Base-by-base conservation (phyloP, 2,329 filamentous ascomycete genomes). In the Calonectria pseudoturangicola region DNA sequence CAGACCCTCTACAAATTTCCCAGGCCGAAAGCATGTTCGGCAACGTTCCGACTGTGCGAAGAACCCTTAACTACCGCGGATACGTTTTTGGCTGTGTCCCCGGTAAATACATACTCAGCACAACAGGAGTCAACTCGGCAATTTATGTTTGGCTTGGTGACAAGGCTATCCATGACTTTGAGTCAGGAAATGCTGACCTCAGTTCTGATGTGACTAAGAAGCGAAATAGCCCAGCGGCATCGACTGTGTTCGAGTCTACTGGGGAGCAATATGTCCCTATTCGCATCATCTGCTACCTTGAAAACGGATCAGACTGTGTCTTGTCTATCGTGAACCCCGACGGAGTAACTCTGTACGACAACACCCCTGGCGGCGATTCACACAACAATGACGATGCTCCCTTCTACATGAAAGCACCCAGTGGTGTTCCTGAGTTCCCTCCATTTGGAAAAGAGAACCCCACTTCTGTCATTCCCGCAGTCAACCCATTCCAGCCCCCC, bases 141-240 rank as follows among this genome's bases (percentile, higher is more conserved):
- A 51, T 66, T 28, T 66, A 39, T 28, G 33, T 66, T 7, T 66
- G 63, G 63, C n/a, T 66, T 30, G 63, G 63, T 27, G 63, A 66
- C 63, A 51, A 66, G 30, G 63, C 63, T 21, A 48, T 66, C 13
- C 6, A 3, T 8, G 30, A 36, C 16, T 66, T 66, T 27, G 9
- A 36, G 4, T 27, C 45, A 3, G 33, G 21, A 30, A 66, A 66
- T 15, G 63, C 63, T 0, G 33, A 66, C 21, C 15, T 66, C 15
- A 13, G 13, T n/a, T 41, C 45, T 30, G 45, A 51, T 16, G 33
- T 9, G 33, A 12, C n/a, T 15, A 18, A 18, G 28, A 39, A 63
- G 58, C 28, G 41, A 63, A 51, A 66, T 5, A 39, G 47, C 16
- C 28, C 47, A 4, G 63, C 33, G 3, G 25, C 18, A 5, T 36